phyloP scores from a whole-genome alignment of 257 asterid species.

The Jaltomata sinuosa region DNA sequence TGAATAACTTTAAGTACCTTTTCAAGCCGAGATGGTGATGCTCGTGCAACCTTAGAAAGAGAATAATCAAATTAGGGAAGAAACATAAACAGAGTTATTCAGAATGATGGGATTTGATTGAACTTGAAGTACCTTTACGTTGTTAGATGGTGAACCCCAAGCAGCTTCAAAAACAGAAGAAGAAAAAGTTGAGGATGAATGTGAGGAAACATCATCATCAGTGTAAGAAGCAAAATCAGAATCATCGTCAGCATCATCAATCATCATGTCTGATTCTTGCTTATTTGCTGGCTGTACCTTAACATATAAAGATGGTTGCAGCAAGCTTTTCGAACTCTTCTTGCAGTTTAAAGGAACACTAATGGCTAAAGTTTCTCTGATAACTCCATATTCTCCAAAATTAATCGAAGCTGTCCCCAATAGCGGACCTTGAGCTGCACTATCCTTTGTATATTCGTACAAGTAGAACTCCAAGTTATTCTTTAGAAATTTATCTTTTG shows the following conservation, averaged over 20 bases:
- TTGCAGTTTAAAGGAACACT: conserved; percentile 54
- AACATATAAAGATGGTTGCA: conserved; percentile 49
- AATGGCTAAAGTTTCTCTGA: conserved; percentile 30
- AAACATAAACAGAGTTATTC: background rate
- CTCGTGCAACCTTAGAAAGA: conserved; percentile 27
- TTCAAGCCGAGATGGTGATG: conserved; percentile 55
- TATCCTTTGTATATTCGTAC: conserved; percentile 63
- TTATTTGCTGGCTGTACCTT: conserved; percentile 47
- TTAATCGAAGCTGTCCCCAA: conserved; percentile 59
- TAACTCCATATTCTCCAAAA: conserved; percentile 65
- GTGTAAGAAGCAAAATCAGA: conserved; percentile 41
- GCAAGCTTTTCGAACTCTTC: conserved; percentile 36
- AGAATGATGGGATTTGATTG: background rate
- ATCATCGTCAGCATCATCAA: conserved; percentile 24
- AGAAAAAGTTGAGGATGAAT: conserved; percentile 59
- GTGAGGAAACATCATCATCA: conserved; percentile 68
- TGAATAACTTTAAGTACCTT: conserved; percentile 30
- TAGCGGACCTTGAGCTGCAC: conserved; percentile 46
- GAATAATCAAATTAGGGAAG: conserved; percentile 12
- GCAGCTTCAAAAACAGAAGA: conserved; percentile 43
- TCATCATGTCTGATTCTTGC: conserved; percentile 28
- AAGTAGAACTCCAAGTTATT: conserved; percentile 59
- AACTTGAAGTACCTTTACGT: background rate
- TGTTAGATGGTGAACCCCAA: conserved; percentile 39
- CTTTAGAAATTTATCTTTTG: conserved; percentile 41